Conservation (phyloP, 169 alveolate species). For the Eimeria zaria region DNA sequence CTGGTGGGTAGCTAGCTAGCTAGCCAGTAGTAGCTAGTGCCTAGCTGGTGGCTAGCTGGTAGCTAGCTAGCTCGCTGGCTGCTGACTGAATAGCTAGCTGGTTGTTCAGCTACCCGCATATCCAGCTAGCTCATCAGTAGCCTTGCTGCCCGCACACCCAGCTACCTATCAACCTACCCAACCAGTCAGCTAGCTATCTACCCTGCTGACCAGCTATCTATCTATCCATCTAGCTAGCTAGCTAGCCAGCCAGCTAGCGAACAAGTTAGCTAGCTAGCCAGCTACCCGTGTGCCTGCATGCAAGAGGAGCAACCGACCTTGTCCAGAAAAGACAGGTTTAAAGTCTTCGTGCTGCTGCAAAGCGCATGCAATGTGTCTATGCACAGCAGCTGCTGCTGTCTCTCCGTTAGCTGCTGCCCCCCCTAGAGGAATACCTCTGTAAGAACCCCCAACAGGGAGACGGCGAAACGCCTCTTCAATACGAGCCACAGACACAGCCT, state of each 20-base stretch:
- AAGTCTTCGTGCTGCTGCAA: slow-evolving; percentile 33
- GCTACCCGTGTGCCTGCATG: not conserved
- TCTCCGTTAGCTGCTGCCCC: not conserved
- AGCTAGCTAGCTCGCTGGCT: not conserved
- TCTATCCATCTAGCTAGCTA: not conserved
- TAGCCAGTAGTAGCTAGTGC: no score
- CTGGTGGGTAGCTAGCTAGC: slow-evolving; percentile 11
- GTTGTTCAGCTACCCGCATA: no score
- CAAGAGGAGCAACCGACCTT: not conserved
- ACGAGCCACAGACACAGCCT: slow-evolving; percentile 25
- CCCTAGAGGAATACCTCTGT: slow-evolving; percentile 38
- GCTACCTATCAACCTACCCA: no score
- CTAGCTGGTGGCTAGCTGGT: no score
- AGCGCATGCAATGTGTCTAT: slow-evolving; percentile 36
- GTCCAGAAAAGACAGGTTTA: slow-evolving; percentile 1
- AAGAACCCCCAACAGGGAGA: slow-evolving; percentile 31
- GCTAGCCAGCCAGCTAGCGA: not conserved
- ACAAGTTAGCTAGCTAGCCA: not conserved
- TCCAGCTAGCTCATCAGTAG: not conserved
- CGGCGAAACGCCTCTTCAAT: slow-evolving; percentile 38
- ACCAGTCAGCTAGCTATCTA: not conserved
- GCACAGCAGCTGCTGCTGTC: slow-evolving; percentile 10
- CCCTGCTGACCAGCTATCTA: not conserved
- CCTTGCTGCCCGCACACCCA: not conserved
- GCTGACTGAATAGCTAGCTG: not conserved